Percentiles rank a stretch among this genome's conserved stretches.
Conservation (phyloP, 192 early-diverging fungal genomes). For the Glomus cerebriforme region DNA sequence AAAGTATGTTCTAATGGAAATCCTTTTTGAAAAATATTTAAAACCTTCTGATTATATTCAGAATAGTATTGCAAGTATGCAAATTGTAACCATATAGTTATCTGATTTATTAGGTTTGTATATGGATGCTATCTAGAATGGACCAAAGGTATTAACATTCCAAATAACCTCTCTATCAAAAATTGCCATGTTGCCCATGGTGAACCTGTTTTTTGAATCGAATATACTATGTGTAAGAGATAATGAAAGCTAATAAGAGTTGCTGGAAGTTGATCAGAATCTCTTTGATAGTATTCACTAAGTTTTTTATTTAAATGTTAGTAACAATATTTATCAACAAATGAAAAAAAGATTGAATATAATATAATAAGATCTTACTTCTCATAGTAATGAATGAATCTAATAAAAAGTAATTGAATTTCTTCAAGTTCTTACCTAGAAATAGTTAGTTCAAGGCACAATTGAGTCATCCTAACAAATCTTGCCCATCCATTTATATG, state of each 20-base stretch:
- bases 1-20: neutral
- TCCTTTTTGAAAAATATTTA: neutral
- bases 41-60: neutral
- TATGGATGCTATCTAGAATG: neutral
- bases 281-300: neutral
- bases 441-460: neutral
- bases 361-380: neutral
- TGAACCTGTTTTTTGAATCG: neutral
- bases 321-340: no score
- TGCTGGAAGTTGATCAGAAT: neutral
- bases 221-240: neutral
- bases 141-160: neutral
- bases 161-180: neutral
- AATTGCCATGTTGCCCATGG: neutral
- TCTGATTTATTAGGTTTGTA: neutral
- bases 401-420: neutral
- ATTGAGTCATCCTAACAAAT: neutral
- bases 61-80: neutral
- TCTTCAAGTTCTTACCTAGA: neutral
- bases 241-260: neutral
- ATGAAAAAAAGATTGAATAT: no score
- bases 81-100: neutral
- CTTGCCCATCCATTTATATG: neutral
- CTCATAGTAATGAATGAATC: neutral
- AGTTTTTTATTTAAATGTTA: no score